These are phyloP conservation scores for Diplodia scrobiculata DNA, from an alignment of 2,329 filamentous ascomycete genomes.

Conservation along the genomic window DNA sequence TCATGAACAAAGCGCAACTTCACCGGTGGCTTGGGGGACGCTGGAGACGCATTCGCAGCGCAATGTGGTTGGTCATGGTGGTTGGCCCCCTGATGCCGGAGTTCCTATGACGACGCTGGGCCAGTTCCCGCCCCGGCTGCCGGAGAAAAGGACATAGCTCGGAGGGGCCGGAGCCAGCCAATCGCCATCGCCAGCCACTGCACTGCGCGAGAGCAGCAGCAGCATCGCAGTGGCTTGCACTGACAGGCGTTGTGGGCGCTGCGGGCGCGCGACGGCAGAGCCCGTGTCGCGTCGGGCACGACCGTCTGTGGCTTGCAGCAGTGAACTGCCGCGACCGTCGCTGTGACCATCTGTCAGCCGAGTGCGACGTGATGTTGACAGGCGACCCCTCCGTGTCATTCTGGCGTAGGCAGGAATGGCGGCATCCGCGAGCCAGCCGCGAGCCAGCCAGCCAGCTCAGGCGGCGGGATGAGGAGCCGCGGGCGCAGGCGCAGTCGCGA, in stretches of 20 bases:
- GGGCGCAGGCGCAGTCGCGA: neutral
- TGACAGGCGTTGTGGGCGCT: conserved; percentile 6
- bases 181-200: neutral
- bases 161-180: neutral
- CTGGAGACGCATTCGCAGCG: neutral
- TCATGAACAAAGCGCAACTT: conserved; percentile 17
- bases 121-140: neutral
- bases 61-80: conserved; percentile 5
- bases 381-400: neutral
- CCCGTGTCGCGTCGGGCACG: conserved; percentile 1
- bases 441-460: neutral
- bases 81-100: conserved; percentile 4
- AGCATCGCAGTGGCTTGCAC: neutral
- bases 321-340: neutral
- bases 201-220: neutral
- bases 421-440: neutral
- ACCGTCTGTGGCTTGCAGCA: conserved; percentile 10
- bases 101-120: conserved; percentile 11
- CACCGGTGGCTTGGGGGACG: neutral
- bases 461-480: conserved; percentile 7
- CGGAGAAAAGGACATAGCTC: conserved; percentile 8
- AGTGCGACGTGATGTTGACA: conserved; percentile 10
- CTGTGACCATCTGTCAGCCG: conserved; percentile 1
- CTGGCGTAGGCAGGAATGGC: conserved; percentile 1
- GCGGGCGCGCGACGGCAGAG: conserved; percentile 8